These are phyloP conservation scores for Dryas octopetala DNA, from an alignment of 306 rosid species.

Conservation along the genomic window DNA sequence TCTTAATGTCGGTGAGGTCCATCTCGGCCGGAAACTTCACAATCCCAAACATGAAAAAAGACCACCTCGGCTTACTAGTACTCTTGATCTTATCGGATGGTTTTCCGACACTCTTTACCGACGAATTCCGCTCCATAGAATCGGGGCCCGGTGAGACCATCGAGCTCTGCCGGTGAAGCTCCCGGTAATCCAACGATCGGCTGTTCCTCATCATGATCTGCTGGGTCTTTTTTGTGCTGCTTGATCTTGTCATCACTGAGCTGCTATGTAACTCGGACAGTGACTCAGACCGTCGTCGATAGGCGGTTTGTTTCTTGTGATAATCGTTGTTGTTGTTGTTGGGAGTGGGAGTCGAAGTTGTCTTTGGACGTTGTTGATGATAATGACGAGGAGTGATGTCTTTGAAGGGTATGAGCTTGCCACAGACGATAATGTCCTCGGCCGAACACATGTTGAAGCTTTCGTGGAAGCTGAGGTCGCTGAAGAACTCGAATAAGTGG, in stretches of 20 bases:
- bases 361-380: background rate
- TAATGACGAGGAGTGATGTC: background rate
- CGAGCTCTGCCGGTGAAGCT: constrained; percentile 34
- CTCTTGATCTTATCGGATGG: background rate
- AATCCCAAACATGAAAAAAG: constrained; percentile 64
- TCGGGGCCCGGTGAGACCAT: constrained; percentile 26
- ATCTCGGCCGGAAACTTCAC: constrained; percentile 68
- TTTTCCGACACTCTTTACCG: constrained; percentile 27
- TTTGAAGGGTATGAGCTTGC: constrained; percentile 53
- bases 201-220: constrained; percentile 50
- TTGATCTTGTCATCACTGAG: constrained; percentile 43
- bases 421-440: constrained; percentile 66
- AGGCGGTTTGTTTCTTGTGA: constrained; percentile 5
- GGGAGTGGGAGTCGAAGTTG: background rate
- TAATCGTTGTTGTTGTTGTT: background rate
- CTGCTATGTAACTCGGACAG: constrained; percentile 31
- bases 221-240: constrained; percentile 32
- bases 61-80: constrained; percentile 54
- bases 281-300: constrained; percentile 50
- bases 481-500: constrained; percentile 53
- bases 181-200: constrained; percentile 51
- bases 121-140: constrained; percentile 42
- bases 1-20: constrained; percentile 75
- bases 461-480: constrained; percentile 42
- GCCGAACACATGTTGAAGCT: constrained; percentile 46